Conservation (phyloP, 2,329 filamentous ascomycete genomes). For the Colletotrichum nymphaeae region DNA sequence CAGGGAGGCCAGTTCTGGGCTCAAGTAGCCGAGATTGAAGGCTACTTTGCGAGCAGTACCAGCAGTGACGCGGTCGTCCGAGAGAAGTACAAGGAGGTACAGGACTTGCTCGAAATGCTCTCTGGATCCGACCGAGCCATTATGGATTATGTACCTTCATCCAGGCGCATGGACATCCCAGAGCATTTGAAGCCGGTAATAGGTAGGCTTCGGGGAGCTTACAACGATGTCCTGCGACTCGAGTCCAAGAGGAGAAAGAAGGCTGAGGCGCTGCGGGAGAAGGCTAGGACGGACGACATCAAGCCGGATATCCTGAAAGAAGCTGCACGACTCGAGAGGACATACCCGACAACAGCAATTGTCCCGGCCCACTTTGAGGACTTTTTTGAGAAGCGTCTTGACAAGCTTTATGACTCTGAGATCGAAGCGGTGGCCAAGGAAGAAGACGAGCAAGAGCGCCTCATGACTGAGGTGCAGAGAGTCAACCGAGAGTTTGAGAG, state of each 20-base stretch:
- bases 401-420: conserved; percentile 81
- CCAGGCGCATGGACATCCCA: conserved; percentile 81
- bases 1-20: conserved; percentile 76
- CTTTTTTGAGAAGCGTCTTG: conserved; percentile 86
- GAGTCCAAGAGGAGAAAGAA: conserved; percentile 85
- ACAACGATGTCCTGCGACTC: conserved; percentile 87
- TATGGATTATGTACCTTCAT: conserved; percentile 90
- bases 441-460: conserved; percentile 78
- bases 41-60: conserved; percentile 79
- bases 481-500: conserved; percentile 83
- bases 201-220: conserved; percentile 78
- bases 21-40: conserved; percentile 82
- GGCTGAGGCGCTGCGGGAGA: conserved; percentile 81
- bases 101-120: conserved; percentile 80
- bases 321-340: conserved; percentile 85
- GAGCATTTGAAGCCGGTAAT: conserved; percentile 84
- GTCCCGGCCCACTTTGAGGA: conserved; percentile 91
- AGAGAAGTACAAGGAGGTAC: conserved; percentile 81
- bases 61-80: conserved; percentile 73
- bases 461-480: conserved; percentile 76
- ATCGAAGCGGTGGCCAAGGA: conserved; percentile 78
- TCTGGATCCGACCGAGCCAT: conserved; percentile 83
- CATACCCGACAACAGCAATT: conserved; percentile 85
- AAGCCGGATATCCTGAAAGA: conserved; percentile 86
- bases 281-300: conserved; percentile 88